Evolutionary conservation across 2,329 filamentous ascomycete species (phyloP).

Genomic region (Coniella vitis): DNA sequence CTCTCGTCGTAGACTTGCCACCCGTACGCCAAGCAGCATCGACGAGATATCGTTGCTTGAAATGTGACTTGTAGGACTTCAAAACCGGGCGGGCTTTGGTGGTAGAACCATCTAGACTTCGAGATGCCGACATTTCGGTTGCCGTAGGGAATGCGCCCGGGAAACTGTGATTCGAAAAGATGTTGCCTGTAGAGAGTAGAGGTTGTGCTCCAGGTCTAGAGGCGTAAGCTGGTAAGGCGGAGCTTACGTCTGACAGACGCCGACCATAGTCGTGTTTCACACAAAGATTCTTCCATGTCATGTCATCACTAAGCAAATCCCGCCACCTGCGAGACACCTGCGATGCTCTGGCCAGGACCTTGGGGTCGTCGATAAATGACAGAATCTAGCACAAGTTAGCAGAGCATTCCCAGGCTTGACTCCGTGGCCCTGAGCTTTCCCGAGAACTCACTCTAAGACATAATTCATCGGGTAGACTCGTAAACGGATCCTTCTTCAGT

Average conservation of each 20-base stretch:
- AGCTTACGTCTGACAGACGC: constrained; percentile 45
- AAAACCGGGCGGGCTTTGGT: constrained; percentile 51
- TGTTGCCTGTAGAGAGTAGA: constrained; percentile 28
- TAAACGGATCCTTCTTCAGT: constrained; percentile 94
- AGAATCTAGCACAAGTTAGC: constrained; percentile 58
- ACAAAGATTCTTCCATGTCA: constrained; percentile 96
- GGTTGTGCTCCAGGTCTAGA: constrained; percentile 27
- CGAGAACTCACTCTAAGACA: constrained; percentile 67
- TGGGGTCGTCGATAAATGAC: constrained; percentile 94
- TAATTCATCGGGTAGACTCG: constrained; percentile 83
- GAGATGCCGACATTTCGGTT: constrained; percentile 33
- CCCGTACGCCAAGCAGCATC: constrained; percentile 95
- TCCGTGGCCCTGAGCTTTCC: too few relatives aligned
- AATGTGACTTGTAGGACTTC: constrained; percentile 89
- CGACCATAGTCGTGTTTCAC: constrained; percentile 86
- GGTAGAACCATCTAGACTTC: constrained; percentile 48
- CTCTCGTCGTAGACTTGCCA: constrained; percentile 72
- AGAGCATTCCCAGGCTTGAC: not conserved
- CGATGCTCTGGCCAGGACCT: constrained; percentile 84
- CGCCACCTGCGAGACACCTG: constrained; percentile 96
- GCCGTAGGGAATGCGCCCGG: constrained; percentile 35
- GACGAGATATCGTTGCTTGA: constrained; percentile 95
- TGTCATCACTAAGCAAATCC: constrained; percentile 88
- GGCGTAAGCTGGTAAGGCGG: constrained; percentile 25
- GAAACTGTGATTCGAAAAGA: constrained; percentile 31